Base-by-base conservation (phyloP, 768 basidiomycete species). In the Neoboletus subvelutipes region DNA sequence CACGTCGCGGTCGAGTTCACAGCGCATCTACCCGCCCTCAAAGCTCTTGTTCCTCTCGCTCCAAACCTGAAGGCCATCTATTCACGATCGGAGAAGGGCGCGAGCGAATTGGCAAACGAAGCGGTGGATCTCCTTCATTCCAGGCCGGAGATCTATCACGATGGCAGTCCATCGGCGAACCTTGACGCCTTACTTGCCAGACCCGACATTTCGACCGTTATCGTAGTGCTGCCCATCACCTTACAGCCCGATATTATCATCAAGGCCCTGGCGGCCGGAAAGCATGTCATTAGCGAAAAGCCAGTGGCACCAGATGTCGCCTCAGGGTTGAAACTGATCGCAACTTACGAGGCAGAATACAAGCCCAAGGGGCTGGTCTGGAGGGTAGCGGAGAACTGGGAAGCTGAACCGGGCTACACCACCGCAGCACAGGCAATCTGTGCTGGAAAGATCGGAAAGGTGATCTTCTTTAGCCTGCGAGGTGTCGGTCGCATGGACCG, bases 241-340 rank as follows among this genome's bases (percentile, higher is more conserved):
- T 64, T 78, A 5, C 92, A 93, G 69, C 90, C 92, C 2, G 71
- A 73, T 18, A 75, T 94, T 56, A 76, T 95, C 53, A 71, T 82
- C 55, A 82, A 80, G 64, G 81, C 83, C 0, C 74, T 88, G 37
- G 80, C 76, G 1, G 88, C 90, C 3, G 90, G 92, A 28, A 96
- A 95, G 74, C 90, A 94, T 67, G 91, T 95, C 48, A 68, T 94
- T 57, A 88, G 87, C 70, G 93, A 96, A 77, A 95, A 95, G 67
- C 94, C 94, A 7, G 80, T 94, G 15, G 90, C 85, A 4, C 78
- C 85, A 41, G 86, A 88, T 64, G 83, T 93, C 45, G 77, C 78
- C 29, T 73, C 75, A 3, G 92, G 88, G 0, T 71, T 83, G 45
- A 75, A 76, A 58, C 77, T 94, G 48, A 86, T 94, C 68, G 75